Evolutionary conservation across 106 monocot species (phyloP).

Genomic region (Dendrobium officinale): DNA sequence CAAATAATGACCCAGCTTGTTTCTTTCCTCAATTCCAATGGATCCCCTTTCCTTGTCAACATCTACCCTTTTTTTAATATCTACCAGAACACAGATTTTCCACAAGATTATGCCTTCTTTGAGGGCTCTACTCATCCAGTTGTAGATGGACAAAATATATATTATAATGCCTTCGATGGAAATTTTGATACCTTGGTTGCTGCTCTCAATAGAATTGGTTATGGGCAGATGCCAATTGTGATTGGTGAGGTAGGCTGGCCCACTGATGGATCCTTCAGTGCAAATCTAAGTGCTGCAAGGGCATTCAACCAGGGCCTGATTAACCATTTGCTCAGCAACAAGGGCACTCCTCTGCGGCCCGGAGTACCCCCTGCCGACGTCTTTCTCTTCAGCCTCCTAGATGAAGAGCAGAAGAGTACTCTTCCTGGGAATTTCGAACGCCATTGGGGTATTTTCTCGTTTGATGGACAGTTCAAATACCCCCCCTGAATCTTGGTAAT

Average conservation of each 20-base stretch:
- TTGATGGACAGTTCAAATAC: conserved; percentile 87
- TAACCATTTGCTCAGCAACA: conserved; percentile 55
- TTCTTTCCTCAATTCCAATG: conserved; percentile 63
- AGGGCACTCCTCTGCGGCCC: conserved; percentile 71
- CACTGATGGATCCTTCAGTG: conserved; percentile 55
- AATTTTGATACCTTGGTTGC: conserved; percentile 81
- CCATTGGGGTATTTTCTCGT: conserved; percentile 84
- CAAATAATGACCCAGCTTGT: conserved; percentile 66
- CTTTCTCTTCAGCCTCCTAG: conserved; percentile 76
- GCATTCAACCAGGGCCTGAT: conserved; percentile 84
- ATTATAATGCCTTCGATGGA: conserved; percentile 85
- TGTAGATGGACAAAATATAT: conserved; percentile 49
- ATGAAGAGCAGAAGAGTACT: conserved; percentile 69
- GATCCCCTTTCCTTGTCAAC: conserved; percentile 73
- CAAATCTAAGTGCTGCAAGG: conserved; percentile 72
- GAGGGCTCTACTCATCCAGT: conserved; percentile 72
- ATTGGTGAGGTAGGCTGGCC: conserved; percentile 89
- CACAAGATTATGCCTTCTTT: conserved; percentile 86
- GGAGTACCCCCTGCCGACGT: conserved; percentile 61
- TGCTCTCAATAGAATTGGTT: conserved; percentile 54
- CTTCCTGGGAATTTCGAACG: conserved; percentile 80
- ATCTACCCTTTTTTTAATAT: conserved; percentile 84
- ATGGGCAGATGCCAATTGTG: conserved; percentile 70
- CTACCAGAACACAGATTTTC: conserved; percentile 68
- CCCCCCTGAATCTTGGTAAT: conserved; percentile 56